Conservation (phyloP, 352 stramenopile species). For the Elongisporangium undulatum region DNA sequence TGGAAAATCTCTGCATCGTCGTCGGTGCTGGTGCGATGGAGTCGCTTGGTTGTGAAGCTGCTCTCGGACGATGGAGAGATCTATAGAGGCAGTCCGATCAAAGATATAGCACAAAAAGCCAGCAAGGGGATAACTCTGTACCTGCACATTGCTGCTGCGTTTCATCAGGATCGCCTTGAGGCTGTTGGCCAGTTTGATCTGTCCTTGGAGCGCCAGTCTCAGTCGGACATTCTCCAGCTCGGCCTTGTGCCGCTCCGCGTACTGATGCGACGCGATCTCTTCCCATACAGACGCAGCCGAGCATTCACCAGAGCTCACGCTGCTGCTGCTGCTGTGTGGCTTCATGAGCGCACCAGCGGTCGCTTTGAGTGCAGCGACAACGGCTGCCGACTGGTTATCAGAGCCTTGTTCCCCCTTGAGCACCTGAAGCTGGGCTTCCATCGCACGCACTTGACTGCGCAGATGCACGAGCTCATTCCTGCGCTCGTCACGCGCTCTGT, state of each 20-base stretch:
- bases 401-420: slow-evolving; percentile 4
- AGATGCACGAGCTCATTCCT: slow-evolving; percentile 17
- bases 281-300: slow-evolving; percentile 10
- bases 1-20: slow-evolving; percentile 46
- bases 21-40: background rate
- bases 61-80: background rate
- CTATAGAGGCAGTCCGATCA: background rate
- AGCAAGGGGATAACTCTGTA: background rate
- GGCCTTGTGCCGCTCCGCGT: slow-evolving; percentile 17
- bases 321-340: background rate
- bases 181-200: slow-evolving; percentile 38
- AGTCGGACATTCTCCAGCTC: slow-evolving; percentile 49
- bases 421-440: slow-evolving; percentile 13
- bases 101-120: background rate
- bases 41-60: background rate
- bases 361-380: background rate
- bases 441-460: slow-evolving; percentile 9
- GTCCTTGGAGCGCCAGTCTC: slow-evolving; percentile 39
- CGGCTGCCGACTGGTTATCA: slow-evolving; percentile 1
- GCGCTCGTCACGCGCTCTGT: slow-evolving; percentile 20
- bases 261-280: slow-evolving; percentile 21
- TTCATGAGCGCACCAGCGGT: background rate
- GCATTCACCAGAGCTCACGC: background rate
- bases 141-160: slow-evolving; percentile 8
- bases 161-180: slow-evolving; percentile 37